A percentile compares a stretch with the other conserved stretches of the same genome.
Evolutionary conservation across 1,139 yeast genomes (phyloP).

Genomic region (Candida sp.): DNA sequence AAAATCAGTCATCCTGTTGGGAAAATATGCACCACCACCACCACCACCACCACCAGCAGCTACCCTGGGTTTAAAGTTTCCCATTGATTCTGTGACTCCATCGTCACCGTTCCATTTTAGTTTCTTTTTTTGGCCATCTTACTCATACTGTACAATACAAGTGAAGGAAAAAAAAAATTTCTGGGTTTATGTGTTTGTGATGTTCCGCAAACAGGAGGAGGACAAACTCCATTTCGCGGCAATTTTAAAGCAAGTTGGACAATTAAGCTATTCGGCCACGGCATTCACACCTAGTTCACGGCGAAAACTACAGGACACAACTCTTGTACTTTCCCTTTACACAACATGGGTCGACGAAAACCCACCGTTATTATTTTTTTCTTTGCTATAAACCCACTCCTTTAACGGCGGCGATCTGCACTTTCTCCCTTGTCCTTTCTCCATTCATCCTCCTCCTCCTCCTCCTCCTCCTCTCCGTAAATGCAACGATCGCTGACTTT

Average conservation of each 20-base stretch:
- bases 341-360: not conserved
- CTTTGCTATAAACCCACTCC: not conserved
- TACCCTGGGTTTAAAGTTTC: no score
- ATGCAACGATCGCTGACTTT: no score
- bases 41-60: no score
- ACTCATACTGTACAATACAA: not conserved
- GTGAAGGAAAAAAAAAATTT: not conserved
- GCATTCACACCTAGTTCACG: not conserved
- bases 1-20: not conserved
- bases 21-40: not conserved
- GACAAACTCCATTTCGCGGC: not conserved
- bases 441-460: no score
- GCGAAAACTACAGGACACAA: not conserved
- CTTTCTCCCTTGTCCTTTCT: no score
- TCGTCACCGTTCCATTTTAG: not conserved
- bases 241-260: not conserved
- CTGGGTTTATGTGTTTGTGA: not conserved
- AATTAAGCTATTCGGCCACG: not conserved
- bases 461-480: no score
- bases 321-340: not conserved
- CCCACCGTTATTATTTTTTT: not conserved
- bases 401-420: not conserved
- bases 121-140: not conserved
- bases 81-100: not conserved
- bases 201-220: conserved; percentile 2